These are phyloP conservation scores for Ustilaginoidea virens DNA, from an alignment of 2,329 filamentous ascomycete species.

Conservation along the genomic window DNA sequence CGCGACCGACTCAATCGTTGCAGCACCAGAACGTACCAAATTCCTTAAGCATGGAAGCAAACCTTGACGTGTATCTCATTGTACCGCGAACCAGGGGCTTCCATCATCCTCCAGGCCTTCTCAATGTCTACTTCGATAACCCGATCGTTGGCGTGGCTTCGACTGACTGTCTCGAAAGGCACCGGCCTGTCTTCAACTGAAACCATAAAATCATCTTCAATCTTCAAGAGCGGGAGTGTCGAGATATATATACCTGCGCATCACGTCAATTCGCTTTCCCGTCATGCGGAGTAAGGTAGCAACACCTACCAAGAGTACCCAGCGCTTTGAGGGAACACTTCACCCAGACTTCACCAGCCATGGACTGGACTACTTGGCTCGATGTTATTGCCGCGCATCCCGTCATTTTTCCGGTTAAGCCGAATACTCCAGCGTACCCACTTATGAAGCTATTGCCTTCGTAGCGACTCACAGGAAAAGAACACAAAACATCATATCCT, in stretches of 20 bases:
- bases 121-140: constrained; percentile 67
- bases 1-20: too few relatives aligned
- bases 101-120: constrained; percentile 62
- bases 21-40: too few relatives aligned
- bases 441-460: constrained; percentile 16
- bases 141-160: constrained; percentile 32
- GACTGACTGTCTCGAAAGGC: constrained; percentile 47
- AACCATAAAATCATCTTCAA: constrained; percentile 55
- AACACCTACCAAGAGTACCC: constrained; percentile 49
- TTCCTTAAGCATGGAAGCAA: constrained; percentile 26
- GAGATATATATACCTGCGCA: constrained; percentile 57
- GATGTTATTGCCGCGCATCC: constrained; percentile 62
- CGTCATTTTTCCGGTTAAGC: constrained; percentile 78
- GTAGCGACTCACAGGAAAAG: constrained; percentile 50
- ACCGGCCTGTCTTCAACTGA: constrained; percentile 59
- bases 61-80: constrained; percentile 65
- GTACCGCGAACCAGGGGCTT: constrained; percentile 55
- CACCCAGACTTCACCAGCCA: constrained; percentile 46
- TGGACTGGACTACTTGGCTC: constrained; percentile 37
- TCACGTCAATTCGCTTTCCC: constrained; percentile 1
- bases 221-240: constrained; percentile 40
- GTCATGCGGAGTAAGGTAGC: not conserved
- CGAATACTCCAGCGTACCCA: constrained; percentile 52
- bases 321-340: constrained; percentile 65
- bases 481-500: constrained; percentile 71